phyloP scores from a whole-genome alignment of 495 filamentous ascomycete genomes.

The Trichoderma gamsii region DNA sequence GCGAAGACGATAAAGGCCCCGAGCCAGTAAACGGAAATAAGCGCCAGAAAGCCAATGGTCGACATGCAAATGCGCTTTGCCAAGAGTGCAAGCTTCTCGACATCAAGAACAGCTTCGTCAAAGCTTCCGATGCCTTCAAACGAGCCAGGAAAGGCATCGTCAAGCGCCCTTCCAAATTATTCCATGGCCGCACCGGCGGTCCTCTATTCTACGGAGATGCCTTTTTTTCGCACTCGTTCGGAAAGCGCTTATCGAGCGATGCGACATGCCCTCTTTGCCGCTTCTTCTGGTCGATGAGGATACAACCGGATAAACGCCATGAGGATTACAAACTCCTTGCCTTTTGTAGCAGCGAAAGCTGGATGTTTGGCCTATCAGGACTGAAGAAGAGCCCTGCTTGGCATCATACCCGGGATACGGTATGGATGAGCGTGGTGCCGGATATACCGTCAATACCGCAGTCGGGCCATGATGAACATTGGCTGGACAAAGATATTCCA shows the following conservation, averaged over 20 bases:
- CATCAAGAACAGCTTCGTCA: not conserved
- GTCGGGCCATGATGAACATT: constrained; percentile 19
- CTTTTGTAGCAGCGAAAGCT: constrained; percentile 24
- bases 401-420: constrained; percentile 16
- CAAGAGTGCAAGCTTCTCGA: constrained; percentile 5
- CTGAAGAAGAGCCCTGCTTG: constrained; percentile 12
- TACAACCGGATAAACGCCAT: constrained; percentile 16
- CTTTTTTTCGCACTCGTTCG: constrained; percentile 10
- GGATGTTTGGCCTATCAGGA: constrained; percentile 16
- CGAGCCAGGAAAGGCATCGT: not conserved
- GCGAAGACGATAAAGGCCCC: not conserved
- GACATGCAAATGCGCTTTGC: not conserved
- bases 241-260: not conserved
- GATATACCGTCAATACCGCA: constrained; percentile 16
- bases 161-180: not conserved
- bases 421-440: constrained; percentile 20
- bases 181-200: not conserved
- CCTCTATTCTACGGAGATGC: constrained; percentile 7
- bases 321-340: constrained; percentile 23
- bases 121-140: not conserved
- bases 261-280: constrained; percentile 11
- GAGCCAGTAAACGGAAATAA: not conserved
- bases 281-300: constrained; percentile 18
- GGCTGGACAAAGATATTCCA: constrained; percentile 21
- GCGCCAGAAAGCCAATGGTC: not conserved